Evolutionary conservation across 2,329 filamentous ascomycete genomes (phyloP).

Genomic region (Didymella pomorum): DNA sequence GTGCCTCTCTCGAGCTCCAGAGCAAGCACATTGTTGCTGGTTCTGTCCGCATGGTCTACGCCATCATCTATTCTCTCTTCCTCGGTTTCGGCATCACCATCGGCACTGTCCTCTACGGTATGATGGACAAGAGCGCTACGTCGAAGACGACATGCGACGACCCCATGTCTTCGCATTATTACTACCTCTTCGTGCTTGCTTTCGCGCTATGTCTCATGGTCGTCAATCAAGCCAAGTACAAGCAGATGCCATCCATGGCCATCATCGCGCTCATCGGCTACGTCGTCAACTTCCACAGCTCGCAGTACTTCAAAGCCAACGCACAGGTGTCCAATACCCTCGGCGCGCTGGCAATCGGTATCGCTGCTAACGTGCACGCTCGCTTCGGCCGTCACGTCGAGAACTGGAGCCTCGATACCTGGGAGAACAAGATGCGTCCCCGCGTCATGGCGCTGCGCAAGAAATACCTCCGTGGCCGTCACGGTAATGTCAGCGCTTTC

Average conservation of each 20-base stretch:
- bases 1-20: conserved; percentile 59
- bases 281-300: conserved; percentile 76
- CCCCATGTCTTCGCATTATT: conserved; percentile 61
- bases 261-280: conserved; percentile 77
- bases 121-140: conserved; percentile 58
- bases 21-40: conserved; percentile 59
- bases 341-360: conserved; percentile 77
- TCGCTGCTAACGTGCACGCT: conserved; percentile 81
- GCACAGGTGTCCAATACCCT: conserved; percentile 80
- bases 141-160: conserved; percentile 55
- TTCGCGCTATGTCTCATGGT: conserved; percentile 78
- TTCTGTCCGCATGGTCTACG: conserved; percentile 61
- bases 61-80: conserved; percentile 62
- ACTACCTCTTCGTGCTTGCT: conserved; percentile 75
- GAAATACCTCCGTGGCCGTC: conserved; percentile 31
- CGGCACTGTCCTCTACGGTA: conserved; percentile 58
- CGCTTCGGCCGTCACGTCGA: conserved; percentile 68
- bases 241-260: conserved; percentile 78
- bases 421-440: conserved; percentile 60
- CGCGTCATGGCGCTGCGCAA: conserved; percentile 42
- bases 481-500: conserved; percentile 22
- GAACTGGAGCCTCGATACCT: conserved; percentile 64
- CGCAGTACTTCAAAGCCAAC: conserved; percentile 71
- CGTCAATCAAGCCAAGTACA: conserved; percentile 83
- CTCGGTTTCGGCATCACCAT: conserved; percentile 62